Percentiles rank a stretch among this genome's conserved stretches.
These are phyloP conservation scores for Colletotrichum trifolii DNA, from an alignment of 2,329 filamentous ascomycete species.

Conservation along the genomic window DNA sequence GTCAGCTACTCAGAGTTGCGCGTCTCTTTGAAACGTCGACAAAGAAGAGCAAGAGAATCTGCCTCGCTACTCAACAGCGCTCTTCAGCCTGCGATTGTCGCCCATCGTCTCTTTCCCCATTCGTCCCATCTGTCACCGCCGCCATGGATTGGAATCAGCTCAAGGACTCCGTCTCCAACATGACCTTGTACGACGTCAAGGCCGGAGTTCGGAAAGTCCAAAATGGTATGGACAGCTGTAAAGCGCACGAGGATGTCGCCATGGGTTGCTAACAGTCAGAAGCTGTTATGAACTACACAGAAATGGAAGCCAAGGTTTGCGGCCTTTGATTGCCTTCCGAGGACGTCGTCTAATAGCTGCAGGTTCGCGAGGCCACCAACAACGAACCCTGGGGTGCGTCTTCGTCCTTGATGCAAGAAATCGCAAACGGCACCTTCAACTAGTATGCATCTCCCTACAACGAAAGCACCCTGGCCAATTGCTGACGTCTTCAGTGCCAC, in stretches of 20 bases:
- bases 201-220: conserved; percentile 94
- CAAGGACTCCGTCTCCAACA: conserved; percentile 88
- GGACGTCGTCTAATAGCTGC: conserved; percentile 38
- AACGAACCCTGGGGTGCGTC: conserved; percentile 97
- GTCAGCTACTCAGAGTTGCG: conserved; percentile 2
- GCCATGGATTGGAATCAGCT: conserved; percentile 88
- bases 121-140: conserved; percentile 33
- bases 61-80: conserved; percentile 12
- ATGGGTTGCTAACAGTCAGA: conserved; percentile 43
- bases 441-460: conserved; percentile 71
- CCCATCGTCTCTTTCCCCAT: conserved; percentile 16
- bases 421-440: conserved; percentile 96
- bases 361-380: conserved; percentile 98
- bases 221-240: conserved; percentile 75
- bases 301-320: conserved; percentile 81
- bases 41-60: conserved; percentile 23
- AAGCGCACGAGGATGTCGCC: conserved; percentile 16
- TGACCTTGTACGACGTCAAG: conserved; percentile 95
- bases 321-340: conserved; percentile 10
- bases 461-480: neutral
- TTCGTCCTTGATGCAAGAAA: conserved; percentile 92
- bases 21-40: conserved; percentile 37
- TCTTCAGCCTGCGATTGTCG: conserved; percentile 9
- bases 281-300: conserved; percentile 99
- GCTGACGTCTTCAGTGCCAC: conserved; percentile 73